Evolutionary conservation across 768 basidiomycete genomes (phyloP).

Genomic region (Pleurotus citrinopileatus): DNA sequence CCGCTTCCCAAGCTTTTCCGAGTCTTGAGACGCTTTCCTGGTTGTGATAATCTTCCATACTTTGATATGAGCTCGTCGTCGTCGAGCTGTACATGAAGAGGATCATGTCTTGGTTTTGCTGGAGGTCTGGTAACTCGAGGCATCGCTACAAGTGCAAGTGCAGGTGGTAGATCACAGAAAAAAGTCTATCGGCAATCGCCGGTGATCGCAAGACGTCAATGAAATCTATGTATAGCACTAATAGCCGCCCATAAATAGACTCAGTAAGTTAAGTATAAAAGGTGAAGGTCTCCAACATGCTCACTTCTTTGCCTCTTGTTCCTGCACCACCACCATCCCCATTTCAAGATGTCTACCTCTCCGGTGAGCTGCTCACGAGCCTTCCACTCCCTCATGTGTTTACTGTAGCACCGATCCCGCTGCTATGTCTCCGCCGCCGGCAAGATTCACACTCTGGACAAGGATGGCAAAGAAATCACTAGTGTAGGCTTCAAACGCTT

Average conservation of each 20-base stretch:
- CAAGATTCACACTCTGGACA: slow-evolving; percentile 67
- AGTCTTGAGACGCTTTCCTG: slow-evolving; percentile 71
- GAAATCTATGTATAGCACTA: no score
- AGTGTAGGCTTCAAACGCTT: slow-evolving; percentile 84
- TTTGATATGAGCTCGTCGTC: slow-evolving; percentile 75
- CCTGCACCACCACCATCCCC: slow-evolving; percentile 16
- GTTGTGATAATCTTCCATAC: slow-evolving; percentile 75
- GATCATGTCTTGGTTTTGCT: slow-evolving; percentile 75
- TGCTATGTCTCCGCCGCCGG: slow-evolving; percentile 16
- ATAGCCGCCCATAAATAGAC: slow-evolving; percentile 1
- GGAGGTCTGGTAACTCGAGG: slow-evolving; percentile 56
- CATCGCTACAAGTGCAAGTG: no score
- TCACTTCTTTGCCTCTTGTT: slow-evolving; percentile 13
- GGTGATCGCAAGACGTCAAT: slow-evolving; percentile 6
- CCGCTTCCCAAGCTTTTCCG: slow-evolving; percentile 38
- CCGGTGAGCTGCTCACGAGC: slow-evolving; percentile 21
- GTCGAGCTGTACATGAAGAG: slow-evolving; percentile 79
- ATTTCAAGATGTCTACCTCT: slow-evolving; percentile 20
- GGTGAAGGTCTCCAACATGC: not conserved
- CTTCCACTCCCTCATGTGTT: no score
- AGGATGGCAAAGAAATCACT: slow-evolving; percentile 70
- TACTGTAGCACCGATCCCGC: slow-evolving; percentile 10
- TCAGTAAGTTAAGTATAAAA: slow-evolving; percentile 8
- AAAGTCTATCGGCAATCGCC: slow-evolving; percentile 20
- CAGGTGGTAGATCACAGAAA: no score